phyloP scores from a whole-genome alignment of 2,329 filamentous ascomycete genomes.

The Acrocalymma vagum region DNA sequence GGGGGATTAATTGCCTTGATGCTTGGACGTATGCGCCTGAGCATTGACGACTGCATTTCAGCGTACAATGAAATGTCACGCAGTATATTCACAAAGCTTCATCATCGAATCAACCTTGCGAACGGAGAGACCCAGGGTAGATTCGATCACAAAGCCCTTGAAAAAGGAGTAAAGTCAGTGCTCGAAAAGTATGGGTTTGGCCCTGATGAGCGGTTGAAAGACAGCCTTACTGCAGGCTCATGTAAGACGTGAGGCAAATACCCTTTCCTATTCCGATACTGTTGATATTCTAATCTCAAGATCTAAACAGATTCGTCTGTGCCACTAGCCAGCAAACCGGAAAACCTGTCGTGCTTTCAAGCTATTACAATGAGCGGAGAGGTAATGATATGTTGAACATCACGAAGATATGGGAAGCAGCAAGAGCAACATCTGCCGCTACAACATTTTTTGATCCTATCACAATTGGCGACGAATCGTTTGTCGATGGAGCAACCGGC shows the following conservation, averaged over 20 bases:
- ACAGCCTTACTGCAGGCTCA: constrained; percentile 14
- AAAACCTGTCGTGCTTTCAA: constrained; percentile 50
- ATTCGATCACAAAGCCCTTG: constrained; percentile 16
- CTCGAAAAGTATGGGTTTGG: constrained; percentile 5
- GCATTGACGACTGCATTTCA: constrained; percentile 24
- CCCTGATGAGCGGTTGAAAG: constrained; percentile 5
- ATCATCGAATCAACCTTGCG: too few species aligned
- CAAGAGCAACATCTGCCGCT: constrained; percentile 39
- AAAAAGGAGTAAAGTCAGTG: too few species aligned
- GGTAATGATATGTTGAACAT: constrained; percentile 19
- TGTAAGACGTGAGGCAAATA: too few species aligned
- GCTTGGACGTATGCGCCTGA: constrained; percentile 26
- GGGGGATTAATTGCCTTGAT: constrained; percentile 33
- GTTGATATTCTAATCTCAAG: constrained; percentile 10
- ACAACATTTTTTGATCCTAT: constrained; percentile 45
- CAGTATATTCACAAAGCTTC: constrained; percentile 18
- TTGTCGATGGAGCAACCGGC: constrained; percentile 51
- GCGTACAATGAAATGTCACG: constrained; percentile 22
- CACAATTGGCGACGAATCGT: constrained; percentile 43
- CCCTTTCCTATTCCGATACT: too few species aligned
- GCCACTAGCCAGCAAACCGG: constrained; percentile 49
- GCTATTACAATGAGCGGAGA: constrained; percentile 14
- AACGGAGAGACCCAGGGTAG: constrained; percentile 15
- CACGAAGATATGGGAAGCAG: constrained; percentile 36
- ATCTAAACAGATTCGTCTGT: constrained; percentile 48